These are phyloP conservation scores for Aciculoconidium aculeatum DNA, from an alignment of 805 yeast genomes.

Conservation along the genomic window DNA sequence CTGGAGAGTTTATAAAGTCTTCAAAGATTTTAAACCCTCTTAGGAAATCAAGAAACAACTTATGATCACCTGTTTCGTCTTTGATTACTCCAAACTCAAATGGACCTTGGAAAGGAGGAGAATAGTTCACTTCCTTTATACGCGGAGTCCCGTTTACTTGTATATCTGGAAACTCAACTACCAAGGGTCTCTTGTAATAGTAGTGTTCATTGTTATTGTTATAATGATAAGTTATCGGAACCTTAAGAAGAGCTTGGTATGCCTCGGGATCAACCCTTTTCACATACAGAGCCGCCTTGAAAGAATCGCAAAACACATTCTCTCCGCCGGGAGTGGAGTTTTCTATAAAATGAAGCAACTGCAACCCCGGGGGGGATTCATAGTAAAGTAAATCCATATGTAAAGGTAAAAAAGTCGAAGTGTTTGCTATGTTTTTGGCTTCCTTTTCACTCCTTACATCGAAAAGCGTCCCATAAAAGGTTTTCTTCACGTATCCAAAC, in stretches of 20 bases:
- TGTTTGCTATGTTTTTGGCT: constrained; percentile 67
- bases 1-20: constrained; percentile 43
- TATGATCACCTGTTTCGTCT: constrained; percentile 31
- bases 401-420: constrained; percentile 57
- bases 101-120: constrained; percentile 84
- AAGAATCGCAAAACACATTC: constrained; percentile 64
- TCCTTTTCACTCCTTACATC: constrained; percentile 48
- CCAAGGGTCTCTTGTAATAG: constrained; percentile 54
- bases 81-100: constrained; percentile 51
- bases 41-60: constrained; percentile 47
- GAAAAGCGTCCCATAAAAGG: constrained; percentile 68
- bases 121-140: constrained; percentile 60
- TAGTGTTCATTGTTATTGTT: constrained; percentile 57
- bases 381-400: constrained; percentile 76
- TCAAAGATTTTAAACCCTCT: constrained; percentile 62
- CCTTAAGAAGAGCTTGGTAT: constrained; percentile 51
- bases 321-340: constrained; percentile 62
- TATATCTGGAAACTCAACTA: constrained; percentile 44
- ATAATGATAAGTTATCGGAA: constrained; percentile 69
- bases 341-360: constrained; percentile 55
- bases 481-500: constrained; percentile 63
- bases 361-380: constrained; percentile 79
- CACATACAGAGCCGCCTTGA: constrained; percentile 56
- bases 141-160: constrained; percentile 11
- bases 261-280: constrained; percentile 54